phyloP scores from a whole-genome alignment of 345 rosid species.

The Viola odorata region DNA sequence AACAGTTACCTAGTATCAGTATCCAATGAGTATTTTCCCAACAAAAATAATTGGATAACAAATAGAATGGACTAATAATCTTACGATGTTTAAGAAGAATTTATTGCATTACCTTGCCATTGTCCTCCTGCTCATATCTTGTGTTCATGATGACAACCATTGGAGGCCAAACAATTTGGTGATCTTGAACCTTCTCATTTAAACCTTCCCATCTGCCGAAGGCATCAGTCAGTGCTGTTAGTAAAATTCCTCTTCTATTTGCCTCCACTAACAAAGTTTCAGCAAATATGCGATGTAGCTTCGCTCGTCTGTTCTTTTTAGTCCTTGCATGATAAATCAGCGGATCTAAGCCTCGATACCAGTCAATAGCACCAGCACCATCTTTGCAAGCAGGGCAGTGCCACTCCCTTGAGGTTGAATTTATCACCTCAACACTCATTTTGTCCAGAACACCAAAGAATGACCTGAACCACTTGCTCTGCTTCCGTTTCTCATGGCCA shows the following conservation, averaged over 20 bases:
- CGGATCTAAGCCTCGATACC: slow-evolving; percentile 17
- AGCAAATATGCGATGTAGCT: slow-evolving; percentile 14
- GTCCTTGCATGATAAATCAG: slow-evolving; percentile 12
- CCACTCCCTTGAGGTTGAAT: slow-evolving; percentile 6
- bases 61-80: not conserved
- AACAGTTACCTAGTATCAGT: not conserved
- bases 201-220: slow-evolving; percentile 18
- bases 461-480: slow-evolving; percentile 5
- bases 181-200: slow-evolving; percentile 11
- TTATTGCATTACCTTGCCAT: slow-evolving; percentile 13
- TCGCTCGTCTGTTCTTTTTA: slow-evolving; percentile 10
- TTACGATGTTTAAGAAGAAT: not conserved
- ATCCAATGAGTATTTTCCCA: not conserved
- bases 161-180: slow-evolving; percentile 20
- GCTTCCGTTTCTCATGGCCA: not conserved
- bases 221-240: not conserved
- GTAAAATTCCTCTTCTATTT: slow-evolving; percentile 3
- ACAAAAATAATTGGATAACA: not conserved
- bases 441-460: slow-evolving; percentile 10
- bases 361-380: slow-evolving; percentile 18
- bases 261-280: slow-evolving; percentile 11
- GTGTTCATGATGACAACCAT: slow-evolving; percentile 18
- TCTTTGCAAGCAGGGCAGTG: slow-evolving; percentile 24
- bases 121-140: slow-evolving; percentile 13
- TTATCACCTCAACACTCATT: slow-evolving; percentile 6